Evolutionary conservation across 305 asterid genomes (phyloP), one percentile per base, ranked within the genome.

Genomic region (Vinca major): DNA sequence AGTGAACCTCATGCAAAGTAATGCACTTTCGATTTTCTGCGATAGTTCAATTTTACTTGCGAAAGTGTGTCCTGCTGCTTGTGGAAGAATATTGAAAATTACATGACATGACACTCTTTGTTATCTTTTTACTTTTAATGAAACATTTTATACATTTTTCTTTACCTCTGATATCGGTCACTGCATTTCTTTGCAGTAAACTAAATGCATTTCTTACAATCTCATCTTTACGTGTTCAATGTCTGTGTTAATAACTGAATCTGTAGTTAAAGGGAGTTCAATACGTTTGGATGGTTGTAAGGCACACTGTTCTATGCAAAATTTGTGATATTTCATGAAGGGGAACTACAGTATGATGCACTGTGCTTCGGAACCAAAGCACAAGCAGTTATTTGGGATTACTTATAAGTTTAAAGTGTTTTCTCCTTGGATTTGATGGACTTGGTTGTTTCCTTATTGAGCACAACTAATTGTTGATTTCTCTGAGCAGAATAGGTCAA

Each of bases 1-100:
- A 89, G 92, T 52, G 99, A 93, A 84, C 96, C 95, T 61, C 99
- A 85, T 79, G 96, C 97, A 58, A 93, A 86, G 99, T 93, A 93
- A 84, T 77, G 66, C 76, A 44, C 71, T 68, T 51, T 61, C 39
- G 57, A 43, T 65, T 64, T 45, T 60, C 39, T 2, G 0, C 8
- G 63, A 21, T 7, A 26, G 37, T 65, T 63, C 70, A 50, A 14
- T 12, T 41, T 63, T 19, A 45, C 37, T 47, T 47, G 20, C 21
- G n/a, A 3, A 40, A 62, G 21, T 3, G 19, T 64, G 7, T 63
- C 3, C 41, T 13, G 12, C 19, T 13, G 20, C 12, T 6, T 7
- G 7, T 17, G 40, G 56, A 16, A 49, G 16, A 13, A 48, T 26
- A 40, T 19, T 13, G 57, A 4, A 49, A 17, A 52, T 33, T 33